These are phyloP conservation scores for Suhomyces ambrosiae DNA, from an alignment of 1,139 yeast species.

Conservation along the genomic window DNA sequence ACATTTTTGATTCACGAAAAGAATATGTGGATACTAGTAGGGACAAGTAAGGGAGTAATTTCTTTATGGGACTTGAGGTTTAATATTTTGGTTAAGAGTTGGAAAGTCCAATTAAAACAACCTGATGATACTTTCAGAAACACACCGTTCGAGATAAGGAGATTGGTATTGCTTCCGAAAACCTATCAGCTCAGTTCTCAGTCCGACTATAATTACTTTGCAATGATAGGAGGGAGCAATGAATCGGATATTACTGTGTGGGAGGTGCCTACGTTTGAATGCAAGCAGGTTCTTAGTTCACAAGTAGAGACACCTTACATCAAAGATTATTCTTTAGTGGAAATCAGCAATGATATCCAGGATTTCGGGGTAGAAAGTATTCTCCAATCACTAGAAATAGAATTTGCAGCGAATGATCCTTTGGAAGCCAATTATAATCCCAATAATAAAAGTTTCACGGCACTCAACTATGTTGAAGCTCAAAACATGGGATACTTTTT, in stretches of 20 bases:
- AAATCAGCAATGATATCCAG: slow-evolving; percentile 26
- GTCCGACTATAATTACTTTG: slow-evolving; percentile 29
- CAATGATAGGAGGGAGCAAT: slow-evolving; percentile 68
- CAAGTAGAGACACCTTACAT: slow-evolving; percentile 32
- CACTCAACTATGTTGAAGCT: slow-evolving; percentile 13
- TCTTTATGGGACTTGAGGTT: slow-evolving; percentile 85
- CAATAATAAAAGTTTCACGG: slow-evolving; percentile 18
- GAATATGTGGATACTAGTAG: slow-evolving; percentile 66
- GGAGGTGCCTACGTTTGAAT: slow-evolving; percentile 70
- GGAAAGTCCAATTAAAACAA: slow-evolving; percentile 47
- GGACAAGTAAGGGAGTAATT: slow-evolving; percentile 73
- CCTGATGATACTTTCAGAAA: slow-evolving; percentile 16
- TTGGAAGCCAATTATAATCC: slow-evolving; percentile 13
- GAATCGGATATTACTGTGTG: slow-evolving; percentile 67
- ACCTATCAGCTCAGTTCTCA: slow-evolving; percentile 17
- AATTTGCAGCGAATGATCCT: slow-evolving; percentile 13
- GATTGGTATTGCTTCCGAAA: slow-evolving; percentile 46
- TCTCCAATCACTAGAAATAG: slow-evolving; percentile 15
- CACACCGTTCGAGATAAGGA: slow-evolving; percentile 41
- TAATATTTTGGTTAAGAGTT: slow-evolving; percentile 57
- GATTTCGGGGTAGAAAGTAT: slow-evolving; percentile 23
- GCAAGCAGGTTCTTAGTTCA: slow-evolving; percentile 56
- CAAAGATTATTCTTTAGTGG: slow-evolving; percentile 36
- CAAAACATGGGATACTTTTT: slow-evolving; percentile 21
- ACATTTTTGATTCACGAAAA: slow-evolving; percentile 58